phyloP scores from a whole-genome alignment of 1,139 yeast genomes.

The Hansenula lynferdii region DNA sequence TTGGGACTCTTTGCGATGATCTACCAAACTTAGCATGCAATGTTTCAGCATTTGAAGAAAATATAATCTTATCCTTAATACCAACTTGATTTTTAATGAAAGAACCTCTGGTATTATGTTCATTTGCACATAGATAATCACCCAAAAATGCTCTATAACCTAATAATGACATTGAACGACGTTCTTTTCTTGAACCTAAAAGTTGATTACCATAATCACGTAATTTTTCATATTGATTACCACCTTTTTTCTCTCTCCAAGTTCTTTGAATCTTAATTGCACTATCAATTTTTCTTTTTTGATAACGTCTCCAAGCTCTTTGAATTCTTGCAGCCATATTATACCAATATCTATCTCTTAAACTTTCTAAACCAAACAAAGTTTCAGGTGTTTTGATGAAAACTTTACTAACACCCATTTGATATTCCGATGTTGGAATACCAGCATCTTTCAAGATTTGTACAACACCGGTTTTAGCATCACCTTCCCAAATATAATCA shows the following conservation, averaged over 20 bases:
- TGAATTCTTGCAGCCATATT: slow-evolving; percentile 98
- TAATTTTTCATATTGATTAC: slow-evolving; percentile 74
- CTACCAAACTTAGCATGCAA: slow-evolving; percentile 87
- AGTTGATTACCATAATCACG: slow-evolving; percentile 79
- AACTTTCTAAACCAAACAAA: slow-evolving; percentile 87
- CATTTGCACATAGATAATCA: slow-evolving; percentile 86
- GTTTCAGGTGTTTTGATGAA: slow-evolving; percentile 98
- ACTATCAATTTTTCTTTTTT: slow-evolving; percentile 79
- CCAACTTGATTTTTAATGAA: slow-evolving; percentile 66
- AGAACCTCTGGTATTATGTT: slow-evolving; percentile 64
- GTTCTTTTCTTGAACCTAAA: slow-evolving; percentile 75
- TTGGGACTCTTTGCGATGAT: slow-evolving; percentile 74
- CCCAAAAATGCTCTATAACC: slow-evolving; percentile 95
- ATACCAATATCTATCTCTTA: slow-evolving; percentile 98
- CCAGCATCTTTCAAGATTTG: slow-evolving; percentile 77
- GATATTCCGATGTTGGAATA: slow-evolving; percentile 79
- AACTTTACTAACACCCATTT: slow-evolving; percentile 91
- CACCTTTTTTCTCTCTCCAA: slow-evolving; percentile 78
- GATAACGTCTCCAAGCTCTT: slow-evolving; percentile 90
- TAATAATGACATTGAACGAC: slow-evolving; percentile 81
- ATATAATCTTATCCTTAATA: slow-evolving; percentile 63
- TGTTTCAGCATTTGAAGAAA: slow-evolving; percentile 79
- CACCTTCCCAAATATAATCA: slow-evolving; percentile 94
- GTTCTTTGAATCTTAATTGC: slow-evolving; percentile 81
- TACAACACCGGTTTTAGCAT: slow-evolving; percentile 71